A percentile compares a stretch with the other conserved stretches of the same genome.
These are phyloP conservation scores for Penicillium manginii DNA, from an alignment of 495 filamentous ascomycete genomes.

Conservation along the genomic window DNA sequence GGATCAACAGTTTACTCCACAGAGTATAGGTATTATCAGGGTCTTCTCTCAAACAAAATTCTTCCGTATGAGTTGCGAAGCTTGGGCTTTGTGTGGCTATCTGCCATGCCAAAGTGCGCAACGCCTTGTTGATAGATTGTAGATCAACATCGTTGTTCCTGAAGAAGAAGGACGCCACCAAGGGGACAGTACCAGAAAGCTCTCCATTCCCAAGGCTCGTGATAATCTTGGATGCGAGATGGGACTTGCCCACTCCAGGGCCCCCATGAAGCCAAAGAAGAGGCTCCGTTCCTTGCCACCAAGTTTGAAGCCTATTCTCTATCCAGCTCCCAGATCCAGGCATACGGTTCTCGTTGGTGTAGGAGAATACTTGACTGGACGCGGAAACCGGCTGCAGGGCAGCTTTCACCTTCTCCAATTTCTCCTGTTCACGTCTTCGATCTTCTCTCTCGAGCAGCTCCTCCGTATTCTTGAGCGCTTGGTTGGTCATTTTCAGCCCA, in stretches of 20 bases:
- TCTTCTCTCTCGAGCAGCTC: neutral
- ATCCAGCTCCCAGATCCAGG: conserved; percentile 12
- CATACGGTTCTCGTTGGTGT: conserved; percentile 5
- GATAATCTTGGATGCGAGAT: conserved; percentile 34
- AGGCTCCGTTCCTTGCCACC: conserved; percentile 16
- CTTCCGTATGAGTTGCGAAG: neutral
- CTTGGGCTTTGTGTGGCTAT: conserved; percentile 15
- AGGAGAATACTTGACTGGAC: conserved; percentile 8
- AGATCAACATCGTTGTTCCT: conserved; percentile 33
- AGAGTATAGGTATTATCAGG: neutral
- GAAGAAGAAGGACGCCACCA: conserved; percentile 36
- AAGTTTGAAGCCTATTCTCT: conserved; percentile 11
- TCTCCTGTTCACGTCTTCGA: neutral
- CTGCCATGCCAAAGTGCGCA: conserved; percentile 35
- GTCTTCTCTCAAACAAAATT: neutral
- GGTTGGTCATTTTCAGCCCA: conserved; percentile 10
- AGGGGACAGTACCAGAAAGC: neutral
- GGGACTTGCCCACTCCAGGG: conserved; percentile 38
- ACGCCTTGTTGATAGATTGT: conserved; percentile 30
- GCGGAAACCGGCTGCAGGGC: conserved; percentile 5
- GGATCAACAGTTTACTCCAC: neutral
- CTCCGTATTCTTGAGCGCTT: conserved; percentile 9
- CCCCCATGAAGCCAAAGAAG: conserved; percentile 38
- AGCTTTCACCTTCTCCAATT: neutral
- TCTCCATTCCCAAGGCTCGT: conserved; percentile 5